Evolutionary conservation across 345 rosid genomes (phyloP), one percentile per base, ranked within the genome.

Genomic region (Brassica rapa): DNA sequence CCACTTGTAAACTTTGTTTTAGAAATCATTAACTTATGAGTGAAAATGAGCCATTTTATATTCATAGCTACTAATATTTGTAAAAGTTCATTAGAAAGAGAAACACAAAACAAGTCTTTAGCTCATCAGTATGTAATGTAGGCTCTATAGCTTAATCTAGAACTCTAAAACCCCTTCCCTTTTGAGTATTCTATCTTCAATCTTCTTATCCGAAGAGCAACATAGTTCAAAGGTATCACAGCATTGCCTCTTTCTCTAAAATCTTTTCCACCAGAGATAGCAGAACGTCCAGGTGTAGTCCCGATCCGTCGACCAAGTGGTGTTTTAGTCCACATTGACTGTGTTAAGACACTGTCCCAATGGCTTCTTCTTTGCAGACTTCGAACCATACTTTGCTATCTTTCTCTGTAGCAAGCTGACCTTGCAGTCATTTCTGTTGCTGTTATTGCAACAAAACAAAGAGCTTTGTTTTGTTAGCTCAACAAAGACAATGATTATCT

Each of bases 381-480:
- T 87, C 59, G 95, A 87, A 78, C 92, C 95, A 29, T 82, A 87
- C 10, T 83, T 80, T 59, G 92, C 92, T 84, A 25, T 94, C 95
- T 82, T 94, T 92, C 62, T 92, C 97, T 24, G 87, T 78, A 59
- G 85, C 92, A 66, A 85, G 82, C 65, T 92, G 94, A 25, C 91
- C 97, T 76, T 94, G 94, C 67, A 83, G 75, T 70, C 94, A 87
- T 64, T 88, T 94, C 76, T 92, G 97, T 69, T 92, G 97, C 93
- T 94, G 87, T 61, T 72, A 21, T 27, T 5, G 53, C 3, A 9
- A 8, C 27, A 25, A 57, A 10, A 27, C 30, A 15, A 43, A 2
- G 8, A 15, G 12, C 21, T 73, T 33, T 68, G 78, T n/a, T 65
- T 63, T 33, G 67, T 69, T 57, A 80, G 10, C 21, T 53, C 19